Evolutionary conservation across 129 eudicot species (phyloP).

Genomic region (Cynara cardunculus): DNA sequence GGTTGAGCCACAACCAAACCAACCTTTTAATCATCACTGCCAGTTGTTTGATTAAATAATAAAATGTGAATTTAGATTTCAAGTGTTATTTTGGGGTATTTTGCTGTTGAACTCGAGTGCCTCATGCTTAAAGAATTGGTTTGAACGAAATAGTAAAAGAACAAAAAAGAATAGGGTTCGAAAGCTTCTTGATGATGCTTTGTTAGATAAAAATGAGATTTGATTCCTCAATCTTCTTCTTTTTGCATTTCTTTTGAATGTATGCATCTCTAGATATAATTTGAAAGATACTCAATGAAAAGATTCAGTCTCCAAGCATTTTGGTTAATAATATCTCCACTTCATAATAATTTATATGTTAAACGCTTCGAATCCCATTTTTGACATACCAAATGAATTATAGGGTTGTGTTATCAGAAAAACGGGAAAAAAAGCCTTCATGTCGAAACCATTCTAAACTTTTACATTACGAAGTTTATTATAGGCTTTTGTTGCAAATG

Average conservation of each 20-base stretch:
- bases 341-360: not conserved
- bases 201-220: not conserved
- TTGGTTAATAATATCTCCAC: not conserved
- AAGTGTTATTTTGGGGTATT: not conserved
- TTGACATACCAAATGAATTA: not conserved
- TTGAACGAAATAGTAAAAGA: conserved; percentile 16
- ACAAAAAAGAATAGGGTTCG: not conserved
- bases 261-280: not conserved
- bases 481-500: not conserved
- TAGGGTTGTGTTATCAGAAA: not conserved
- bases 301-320: not conserved
- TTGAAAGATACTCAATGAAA: no score
- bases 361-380: not conserved
- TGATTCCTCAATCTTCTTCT: not conserved
- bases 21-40: not conserved
- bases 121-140: not conserved
- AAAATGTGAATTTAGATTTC: not conserved
- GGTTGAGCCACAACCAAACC: not conserved
- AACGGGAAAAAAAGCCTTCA: not conserved
- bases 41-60: not conserved
- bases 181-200: not conserved
- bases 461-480: not conserved
- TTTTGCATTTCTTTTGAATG: not conserved
- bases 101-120: not conserved
- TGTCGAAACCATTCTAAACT: not conserved